Percentiles rank a stretch among this genome's conserved stretches.
phyloP scores from a whole-genome alignment of 2,329 filamentous ascomycete species.

The Coniochaeta sp. region DNA sequence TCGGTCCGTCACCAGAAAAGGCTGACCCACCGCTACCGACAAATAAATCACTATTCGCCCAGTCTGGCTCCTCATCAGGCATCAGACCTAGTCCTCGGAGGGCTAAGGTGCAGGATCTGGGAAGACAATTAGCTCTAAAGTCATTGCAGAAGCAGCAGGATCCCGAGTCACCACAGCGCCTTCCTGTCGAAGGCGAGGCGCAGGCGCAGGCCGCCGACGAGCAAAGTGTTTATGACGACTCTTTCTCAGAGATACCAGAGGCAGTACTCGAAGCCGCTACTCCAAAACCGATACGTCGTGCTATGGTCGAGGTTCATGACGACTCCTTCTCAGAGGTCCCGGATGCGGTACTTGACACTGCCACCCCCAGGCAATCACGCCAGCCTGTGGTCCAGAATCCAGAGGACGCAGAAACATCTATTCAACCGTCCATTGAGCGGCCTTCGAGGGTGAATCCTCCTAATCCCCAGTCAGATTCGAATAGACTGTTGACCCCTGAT shows the following conservation, averaged over 20 bases:
- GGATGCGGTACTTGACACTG: constrained; percentile 39
- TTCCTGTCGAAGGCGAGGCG: background rate
- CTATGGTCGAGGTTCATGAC: constrained; percentile 4
- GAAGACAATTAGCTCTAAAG: constrained; percentile 16
- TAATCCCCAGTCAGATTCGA: constrained; percentile 30
- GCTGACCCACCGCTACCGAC: background rate
- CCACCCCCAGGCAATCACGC: constrained; percentile 30
- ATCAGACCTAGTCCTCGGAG: constrained; percentile 10
- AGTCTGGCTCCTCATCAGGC: constrained; percentile 5
- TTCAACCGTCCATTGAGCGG: constrained; percentile 21
- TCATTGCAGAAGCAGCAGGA: constrained; percentile 8
- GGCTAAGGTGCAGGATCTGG: constrained; percentile 11
- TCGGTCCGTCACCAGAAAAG: background rate
- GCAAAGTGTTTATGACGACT: constrained; percentile 39
- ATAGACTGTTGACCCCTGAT: constrained; percentile 45
- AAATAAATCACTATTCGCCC: constrained; percentile 2
- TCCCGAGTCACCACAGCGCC: constrained; percentile 3
- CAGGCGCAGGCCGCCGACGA: constrained; percentile 16
- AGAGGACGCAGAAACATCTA: constrained; percentile 1
- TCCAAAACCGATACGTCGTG: constrained; percentile 22
- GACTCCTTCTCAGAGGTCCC: constrained; percentile 45
- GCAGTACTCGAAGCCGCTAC: constrained; percentile 41
- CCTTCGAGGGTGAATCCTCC: constrained; percentile 19
- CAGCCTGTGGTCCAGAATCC: constrained; percentile 5
- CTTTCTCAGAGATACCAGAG: constrained; percentile 49